Evolutionary conservation across 179 eudicot genomes (phyloP).

Genomic region (Beta lomatogona): DNA sequence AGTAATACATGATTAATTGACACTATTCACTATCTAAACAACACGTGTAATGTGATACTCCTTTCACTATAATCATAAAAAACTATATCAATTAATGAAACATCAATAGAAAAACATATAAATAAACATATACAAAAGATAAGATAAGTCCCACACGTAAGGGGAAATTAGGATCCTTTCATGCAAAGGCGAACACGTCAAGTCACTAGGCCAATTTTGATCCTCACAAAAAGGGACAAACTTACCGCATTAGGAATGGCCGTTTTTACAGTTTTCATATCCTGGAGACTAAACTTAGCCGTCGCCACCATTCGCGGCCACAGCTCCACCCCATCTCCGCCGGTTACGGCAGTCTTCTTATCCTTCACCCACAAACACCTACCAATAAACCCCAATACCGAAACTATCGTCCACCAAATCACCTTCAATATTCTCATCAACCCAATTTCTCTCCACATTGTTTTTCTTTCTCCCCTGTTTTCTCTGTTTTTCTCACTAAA

Average conservation of each 20-base stretch:
- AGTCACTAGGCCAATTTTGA: no score
- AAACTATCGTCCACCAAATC: constrained; percentile 45
- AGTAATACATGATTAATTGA: no score
- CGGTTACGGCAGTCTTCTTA: constrained; percentile 53
- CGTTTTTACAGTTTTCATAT: constrained; percentile 61
- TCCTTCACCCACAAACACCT: constrained; percentile 60
- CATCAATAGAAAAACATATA: no score
- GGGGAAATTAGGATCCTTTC: no score
- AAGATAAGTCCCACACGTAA: no score
- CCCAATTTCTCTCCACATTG: not conserved
- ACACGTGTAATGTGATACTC: no score
- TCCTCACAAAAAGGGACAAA: not conserved
- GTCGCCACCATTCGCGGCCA: constrained; percentile 69
- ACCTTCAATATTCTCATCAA: constrained; percentile 29
- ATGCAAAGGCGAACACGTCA: no score
- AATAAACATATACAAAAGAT: no score
- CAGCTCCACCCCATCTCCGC: constrained; percentile 77
- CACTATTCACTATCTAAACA: no score
- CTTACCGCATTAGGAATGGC: constrained; percentile 57
- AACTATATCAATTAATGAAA: no score
- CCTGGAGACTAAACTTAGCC: constrained; percentile 62
- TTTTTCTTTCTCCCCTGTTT: not conserved
- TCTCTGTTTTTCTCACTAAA: not conserved
- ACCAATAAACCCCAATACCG: constrained; percentile 35
- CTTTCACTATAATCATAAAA: no score